Conservation (phyloP, 139 green algal genomes). For the Asterochloris erici region DNA sequence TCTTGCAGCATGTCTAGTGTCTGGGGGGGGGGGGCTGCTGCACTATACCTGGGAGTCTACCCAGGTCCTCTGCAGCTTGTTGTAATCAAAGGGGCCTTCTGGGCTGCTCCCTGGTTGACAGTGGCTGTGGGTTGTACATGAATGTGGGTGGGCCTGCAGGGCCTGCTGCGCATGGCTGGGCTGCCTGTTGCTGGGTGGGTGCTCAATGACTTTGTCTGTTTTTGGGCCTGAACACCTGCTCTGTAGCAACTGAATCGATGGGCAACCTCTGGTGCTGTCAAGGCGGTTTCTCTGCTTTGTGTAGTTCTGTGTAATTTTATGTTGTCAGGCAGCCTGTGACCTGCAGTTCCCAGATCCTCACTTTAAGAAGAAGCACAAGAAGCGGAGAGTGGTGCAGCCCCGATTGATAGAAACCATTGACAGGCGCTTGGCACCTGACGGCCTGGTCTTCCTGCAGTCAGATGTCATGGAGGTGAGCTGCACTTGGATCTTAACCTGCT, state of each 20-base stretch:
- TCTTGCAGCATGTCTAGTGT: neutral
- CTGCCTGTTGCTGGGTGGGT: too few species aligned
- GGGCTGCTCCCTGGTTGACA: too few species aligned
- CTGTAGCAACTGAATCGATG: neutral
- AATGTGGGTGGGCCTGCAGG: too few species aligned
- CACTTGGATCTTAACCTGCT: too few species aligned
- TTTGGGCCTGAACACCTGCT: neutral
- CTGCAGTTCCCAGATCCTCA: conserved; percentile 91
- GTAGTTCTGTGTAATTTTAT: too few species aligned
- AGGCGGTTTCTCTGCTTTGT: too few species aligned
- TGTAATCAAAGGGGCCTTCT: too few species aligned
- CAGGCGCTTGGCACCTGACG: conserved; percentile 28
- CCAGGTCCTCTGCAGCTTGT: too few species aligned
- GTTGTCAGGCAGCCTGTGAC: neutral
- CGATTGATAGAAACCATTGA: conserved; percentile 37
- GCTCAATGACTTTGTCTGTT: too few species aligned
- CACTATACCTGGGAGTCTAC: neutral
- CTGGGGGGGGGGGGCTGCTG: neutral
- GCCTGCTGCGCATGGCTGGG: too few species aligned
- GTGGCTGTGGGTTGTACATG: too few species aligned
- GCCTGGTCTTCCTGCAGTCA: conserved; percentile 73
- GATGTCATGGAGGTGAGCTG: conserved; percentile 54
- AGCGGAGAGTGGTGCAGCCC: conserved; percentile 80
- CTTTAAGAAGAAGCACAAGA: conserved; percentile 86
- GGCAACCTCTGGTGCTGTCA: neutral